Percentiles rank a stretch among this genome's conserved stretches.
phyloP scores from a whole-genome alignment of 2,329 filamentous ascomycete genomes.

The Microascus cirrosus region DNA sequence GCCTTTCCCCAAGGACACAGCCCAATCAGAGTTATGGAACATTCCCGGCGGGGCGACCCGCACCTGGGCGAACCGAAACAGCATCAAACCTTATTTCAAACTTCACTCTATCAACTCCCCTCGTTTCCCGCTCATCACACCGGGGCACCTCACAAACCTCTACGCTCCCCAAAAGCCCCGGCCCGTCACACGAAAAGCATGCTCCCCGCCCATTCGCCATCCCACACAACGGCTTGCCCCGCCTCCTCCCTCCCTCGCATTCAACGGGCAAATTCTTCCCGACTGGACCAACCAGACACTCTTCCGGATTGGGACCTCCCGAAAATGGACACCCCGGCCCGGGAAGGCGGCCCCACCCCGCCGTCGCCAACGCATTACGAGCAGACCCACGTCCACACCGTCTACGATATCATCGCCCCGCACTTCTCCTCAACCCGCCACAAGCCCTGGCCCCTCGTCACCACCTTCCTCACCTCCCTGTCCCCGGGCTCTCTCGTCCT shows the following conservation, averaged over 20 bases:
- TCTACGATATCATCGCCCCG: conserved; percentile 79
- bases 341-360: conserved; percentile 11
- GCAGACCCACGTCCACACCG: conserved; percentile 73
- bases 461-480: conserved; percentile 59
- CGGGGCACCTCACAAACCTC: not conserved
- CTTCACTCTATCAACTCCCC: not conserved
- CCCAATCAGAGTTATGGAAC: too few species aligned
- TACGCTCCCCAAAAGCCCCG: too few species aligned
- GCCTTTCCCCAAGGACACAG: too few species aligned
- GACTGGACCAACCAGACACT: not conserved
- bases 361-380: conserved; percentile 53
- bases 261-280: too few species aligned
- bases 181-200: too few species aligned
- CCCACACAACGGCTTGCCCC: too few species aligned
- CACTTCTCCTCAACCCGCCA: conserved; percentile 74
- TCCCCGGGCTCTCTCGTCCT: conserved; percentile 66
- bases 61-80: not conserved
- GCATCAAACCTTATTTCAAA: conserved; percentile 4
- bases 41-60: too few species aligned
- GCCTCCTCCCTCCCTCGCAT: too few species aligned
- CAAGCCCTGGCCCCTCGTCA: conserved; percentile 87
- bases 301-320: not conserved
- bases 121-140: not conserved
- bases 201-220: too few species aligned
- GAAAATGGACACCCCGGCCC: conserved; percentile 6